These are phyloP conservation scores for Sanghuangporus baumii DNA, from an alignment of 1,284 basidiomycete genomes.

Conservation along the genomic window DNA sequence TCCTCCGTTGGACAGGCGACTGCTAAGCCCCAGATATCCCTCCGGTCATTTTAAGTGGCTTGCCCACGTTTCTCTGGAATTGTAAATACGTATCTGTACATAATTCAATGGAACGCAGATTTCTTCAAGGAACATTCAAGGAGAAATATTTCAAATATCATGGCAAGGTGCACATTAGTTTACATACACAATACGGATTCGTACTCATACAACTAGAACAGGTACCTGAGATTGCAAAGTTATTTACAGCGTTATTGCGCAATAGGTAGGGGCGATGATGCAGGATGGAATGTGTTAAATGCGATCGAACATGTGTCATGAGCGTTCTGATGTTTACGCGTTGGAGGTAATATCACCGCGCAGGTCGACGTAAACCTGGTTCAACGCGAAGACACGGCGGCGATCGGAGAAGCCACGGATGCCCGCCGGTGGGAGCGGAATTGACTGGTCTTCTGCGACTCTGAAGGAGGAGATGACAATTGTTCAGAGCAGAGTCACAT, in stretches of 20 bases:
- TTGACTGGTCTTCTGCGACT: constrained; percentile 8
- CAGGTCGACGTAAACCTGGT: constrained; percentile 15
- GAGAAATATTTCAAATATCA: too few species aligned
- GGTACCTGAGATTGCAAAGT: too few species aligned
- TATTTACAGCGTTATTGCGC: too few species aligned
- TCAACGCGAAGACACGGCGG: constrained; percentile 10
- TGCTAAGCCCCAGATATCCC: constrained; percentile 72
- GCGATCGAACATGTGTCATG: not conserved
- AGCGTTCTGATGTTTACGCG: not conserved
- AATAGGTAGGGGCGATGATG: not conserved
- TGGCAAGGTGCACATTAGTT: too few species aligned
- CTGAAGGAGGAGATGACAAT: not conserved
- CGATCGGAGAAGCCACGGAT: constrained; percentile 12
- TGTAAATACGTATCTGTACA: not conserved
- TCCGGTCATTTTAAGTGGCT: constrained; percentile 56
- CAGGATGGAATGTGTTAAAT: not conserved
- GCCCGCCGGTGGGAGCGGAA: constrained; percentile 9
- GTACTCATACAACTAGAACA: too few species aligned
- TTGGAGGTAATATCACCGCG: not conserved
- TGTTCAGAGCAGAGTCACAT: not conserved
- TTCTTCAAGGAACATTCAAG: too few species aligned
- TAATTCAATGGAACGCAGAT: not conserved
- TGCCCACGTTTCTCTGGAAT: too few species aligned
- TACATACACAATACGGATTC: too few species aligned
- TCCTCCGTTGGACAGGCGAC: constrained; percentile 30